Percentiles rank a stretch among this genome's conserved stretches.
These are phyloP conservation scores for Linnemannia zychae DNA, from an alignment of 192 early-diverging fungal genomes.

Conservation along the genomic window DNA sequence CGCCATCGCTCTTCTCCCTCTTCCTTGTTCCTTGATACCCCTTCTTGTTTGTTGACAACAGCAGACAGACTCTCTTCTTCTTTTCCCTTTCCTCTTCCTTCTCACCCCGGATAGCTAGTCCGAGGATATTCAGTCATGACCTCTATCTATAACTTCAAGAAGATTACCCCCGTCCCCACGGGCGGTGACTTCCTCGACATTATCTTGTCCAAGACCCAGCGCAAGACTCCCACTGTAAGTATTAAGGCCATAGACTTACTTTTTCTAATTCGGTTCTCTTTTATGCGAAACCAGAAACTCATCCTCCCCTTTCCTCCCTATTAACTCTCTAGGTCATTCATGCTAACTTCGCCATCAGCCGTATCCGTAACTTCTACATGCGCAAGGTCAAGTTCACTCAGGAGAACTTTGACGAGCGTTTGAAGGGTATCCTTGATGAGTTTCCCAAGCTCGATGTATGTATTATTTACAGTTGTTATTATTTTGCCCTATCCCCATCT, in stretches of 20 bases:
- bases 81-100: not conserved
- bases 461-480: not conserved
- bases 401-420: constrained; percentile 94
- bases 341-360: constrained; percentile 96
- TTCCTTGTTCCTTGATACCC: constrained; percentile 10
- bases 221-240: constrained; percentile 91
- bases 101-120: constrained; percentile 3
- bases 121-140: constrained; percentile 23
- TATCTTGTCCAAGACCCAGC: constrained; percentile 97
- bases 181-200: constrained; percentile 97
- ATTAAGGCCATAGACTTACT: constrained; percentile 96
- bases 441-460: constrained; percentile 97
- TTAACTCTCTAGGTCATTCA: constrained; percentile 77
- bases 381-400: constrained; percentile 99
- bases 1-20: not conserved
- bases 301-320: not conserved
- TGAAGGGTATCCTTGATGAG: constrained; percentile 91
- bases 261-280: constrained; percentile 23
- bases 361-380: constrained; percentile 98
- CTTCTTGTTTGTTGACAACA: constrained; percentile 9
- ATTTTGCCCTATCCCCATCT: not conserved
- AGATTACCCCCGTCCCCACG: constrained; percentile 94
- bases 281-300: not conserved
- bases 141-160: constrained; percentile 97
- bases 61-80: not conserved